A percentile compares a stretch with the other conserved stretches of the same genome.
Conservation (phyloP, 2,329 filamentous ascomycete genomes). For the Leptographium procerum region DNA sequence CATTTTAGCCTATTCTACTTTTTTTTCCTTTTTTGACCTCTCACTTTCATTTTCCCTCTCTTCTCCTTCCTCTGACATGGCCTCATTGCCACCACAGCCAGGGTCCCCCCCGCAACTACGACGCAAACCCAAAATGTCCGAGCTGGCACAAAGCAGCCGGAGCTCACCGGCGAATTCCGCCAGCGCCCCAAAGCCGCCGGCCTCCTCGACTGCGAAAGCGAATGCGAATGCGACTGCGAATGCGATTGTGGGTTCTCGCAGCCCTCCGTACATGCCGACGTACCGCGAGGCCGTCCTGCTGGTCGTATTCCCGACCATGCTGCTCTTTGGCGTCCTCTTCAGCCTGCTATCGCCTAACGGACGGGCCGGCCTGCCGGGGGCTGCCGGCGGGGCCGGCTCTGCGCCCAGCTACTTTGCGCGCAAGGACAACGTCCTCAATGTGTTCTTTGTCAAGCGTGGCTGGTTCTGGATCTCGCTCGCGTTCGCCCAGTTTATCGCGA, state of each 20-base stretch:
- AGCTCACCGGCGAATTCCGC: background rate
- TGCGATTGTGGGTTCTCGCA: too few relatives aligned
- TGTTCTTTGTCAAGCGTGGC: constrained; percentile 86
- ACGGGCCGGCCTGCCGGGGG: constrained; percentile 51
- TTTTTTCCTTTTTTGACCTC: background rate
- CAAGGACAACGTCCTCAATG: constrained; percentile 87
- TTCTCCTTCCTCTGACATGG: background rate
- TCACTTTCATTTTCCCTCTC: background rate
- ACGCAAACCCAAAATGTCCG: constrained; percentile 8
- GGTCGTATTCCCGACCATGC: constrained; percentile 61
- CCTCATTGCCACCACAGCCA: constrained; percentile 1
- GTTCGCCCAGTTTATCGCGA: constrained; percentile 57
- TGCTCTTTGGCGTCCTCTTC: constrained; percentile 74
- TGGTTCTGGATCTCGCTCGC: constrained; percentile 83
- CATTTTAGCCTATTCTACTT: too few relatives aligned
- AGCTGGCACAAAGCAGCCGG: background rate
- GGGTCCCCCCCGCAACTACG: constrained; percentile 3
- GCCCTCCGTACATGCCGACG: constrained; percentile 56
- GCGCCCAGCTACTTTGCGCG: constrained; percentile 78
- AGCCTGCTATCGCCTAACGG: constrained; percentile 64
- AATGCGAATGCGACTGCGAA: too few relatives aligned
- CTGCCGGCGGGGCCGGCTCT: constrained; percentile 39
- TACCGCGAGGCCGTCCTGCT: constrained; percentile 55
- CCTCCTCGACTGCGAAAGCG: constrained; percentile 1
- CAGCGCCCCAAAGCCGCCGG: background rate